Conservation (phyloP, 805 yeast genomes). For the Metschnikowia noctiluminum region DNA sequence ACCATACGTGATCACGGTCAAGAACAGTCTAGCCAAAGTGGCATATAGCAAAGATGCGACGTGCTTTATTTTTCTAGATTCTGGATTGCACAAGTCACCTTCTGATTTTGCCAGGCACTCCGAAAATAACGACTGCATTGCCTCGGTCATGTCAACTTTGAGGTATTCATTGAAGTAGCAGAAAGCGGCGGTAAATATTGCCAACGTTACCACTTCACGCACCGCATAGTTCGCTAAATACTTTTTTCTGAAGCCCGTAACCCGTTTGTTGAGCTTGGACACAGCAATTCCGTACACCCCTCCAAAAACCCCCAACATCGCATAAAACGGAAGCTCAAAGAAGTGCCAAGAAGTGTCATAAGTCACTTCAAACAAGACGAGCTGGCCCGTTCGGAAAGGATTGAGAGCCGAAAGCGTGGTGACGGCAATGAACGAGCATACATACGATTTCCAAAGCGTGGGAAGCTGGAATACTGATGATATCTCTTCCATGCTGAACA, state of each 20-base stretch:
- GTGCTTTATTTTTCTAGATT: conserved; percentile 30
- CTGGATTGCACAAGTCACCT: conserved; percentile 36
- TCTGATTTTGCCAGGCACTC: conserved; percentile 61
- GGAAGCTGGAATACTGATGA: conserved; percentile 67
- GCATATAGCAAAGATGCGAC: conserved; percentile 63
- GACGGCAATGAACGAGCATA: conserved; percentile 86
- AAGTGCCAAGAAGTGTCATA: conserved; percentile 85
- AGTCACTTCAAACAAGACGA: conserved; percentile 87
- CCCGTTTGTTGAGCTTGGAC: conserved; percentile 69
- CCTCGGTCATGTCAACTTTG: conserved; percentile 88
- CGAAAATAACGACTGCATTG: conserved; percentile 85
- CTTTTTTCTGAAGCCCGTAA: conserved; percentile 72
- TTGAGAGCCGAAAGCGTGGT: conserved; percentile 74
- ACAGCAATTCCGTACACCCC: conserved; percentile 85
- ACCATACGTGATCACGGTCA: conserved; percentile 86
- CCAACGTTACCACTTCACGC: conserved; percentile 66
- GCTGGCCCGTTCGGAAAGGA: conserved; percentile 92
- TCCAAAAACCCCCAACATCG: conserved; percentile 82
- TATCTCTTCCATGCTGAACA: conserved; percentile 90
- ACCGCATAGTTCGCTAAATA: conserved; percentile 58
- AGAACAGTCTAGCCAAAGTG: conserved; percentile 61
- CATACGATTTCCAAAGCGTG: conserved; percentile 88
- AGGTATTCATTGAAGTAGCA: conserved; percentile 84
- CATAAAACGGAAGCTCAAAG: conserved; percentile 77
- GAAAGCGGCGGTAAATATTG: conserved; percentile 67